These are phyloP conservation scores for Colletotrichum endophyticum DNA, from an alignment of 2,329 filamentous ascomycete genomes.

Conservation along the genomic window DNA sequence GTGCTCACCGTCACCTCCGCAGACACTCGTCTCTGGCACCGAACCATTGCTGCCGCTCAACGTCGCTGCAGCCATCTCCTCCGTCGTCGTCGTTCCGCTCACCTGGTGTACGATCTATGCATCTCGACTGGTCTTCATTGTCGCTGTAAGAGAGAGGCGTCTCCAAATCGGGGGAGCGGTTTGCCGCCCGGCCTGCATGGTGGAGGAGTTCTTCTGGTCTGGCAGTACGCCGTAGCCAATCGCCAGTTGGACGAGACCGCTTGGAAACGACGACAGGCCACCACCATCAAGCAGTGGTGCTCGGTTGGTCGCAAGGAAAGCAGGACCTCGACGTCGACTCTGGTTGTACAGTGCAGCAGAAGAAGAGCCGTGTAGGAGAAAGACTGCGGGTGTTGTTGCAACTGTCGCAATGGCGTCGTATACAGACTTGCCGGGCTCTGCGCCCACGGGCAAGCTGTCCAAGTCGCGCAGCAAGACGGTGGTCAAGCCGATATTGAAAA, in stretches of 20 bases:
- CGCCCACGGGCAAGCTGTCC: constrained; percentile 42
- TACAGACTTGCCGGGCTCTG: constrained; percentile 31
- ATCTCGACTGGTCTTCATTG: background rate
- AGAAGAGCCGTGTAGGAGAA: background rate
- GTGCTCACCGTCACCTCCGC: constrained; percentile 13
- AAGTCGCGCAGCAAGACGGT: constrained; percentile 53
- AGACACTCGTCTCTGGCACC: constrained; percentile 7
- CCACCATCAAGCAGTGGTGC: background rate
- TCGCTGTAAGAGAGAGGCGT: constrained; percentile 16
- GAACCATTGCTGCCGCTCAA: background rate
- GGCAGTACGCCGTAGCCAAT: constrained; percentile 15
- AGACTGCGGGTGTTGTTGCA: background rate
- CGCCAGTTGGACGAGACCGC: background rate
- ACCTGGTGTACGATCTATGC: constrained; percentile 7
- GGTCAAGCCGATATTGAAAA: constrained; percentile 69
- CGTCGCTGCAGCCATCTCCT: background rate
- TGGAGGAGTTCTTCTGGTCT: constrained; percentile 11
- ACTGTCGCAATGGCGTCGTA: constrained; percentile 38
- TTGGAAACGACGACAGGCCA: background rate
- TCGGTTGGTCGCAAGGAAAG: background rate
- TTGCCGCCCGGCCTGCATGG: constrained; percentile 17
- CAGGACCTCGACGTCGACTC: background rate
- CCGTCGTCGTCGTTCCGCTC: background rate
- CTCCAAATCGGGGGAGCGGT: constrained; percentile 17
- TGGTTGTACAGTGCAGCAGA: background rate